Evolutionary conservation across 2,329 filamentous ascomycete species (phyloP), one percentile per base, ranked within the genome.

Genomic region (Venturia asperata): DNA sequence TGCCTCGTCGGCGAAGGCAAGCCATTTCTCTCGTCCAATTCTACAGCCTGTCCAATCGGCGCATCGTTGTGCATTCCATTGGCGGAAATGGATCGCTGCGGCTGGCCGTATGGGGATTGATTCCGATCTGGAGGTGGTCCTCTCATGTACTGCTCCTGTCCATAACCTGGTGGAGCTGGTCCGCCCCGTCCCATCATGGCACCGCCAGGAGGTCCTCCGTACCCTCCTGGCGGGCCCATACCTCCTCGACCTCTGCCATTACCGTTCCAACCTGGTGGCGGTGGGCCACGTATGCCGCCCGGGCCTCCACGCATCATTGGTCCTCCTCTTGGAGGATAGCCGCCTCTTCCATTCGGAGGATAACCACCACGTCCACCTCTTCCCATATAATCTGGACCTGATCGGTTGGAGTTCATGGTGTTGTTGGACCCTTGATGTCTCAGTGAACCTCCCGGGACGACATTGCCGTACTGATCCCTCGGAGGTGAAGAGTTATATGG

Each of bases 21-120:
- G 47, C 82, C 81, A n/a, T 80, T 80, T n/a, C 81, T 80, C 42
- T 87, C 86, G 73, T 92, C 88, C 90, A 95, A 92, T 74, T 94
- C 91, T 64, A 92, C 83, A 2, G 88, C 86, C 71, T 88, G 87
- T 11, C 86, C 86, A 15, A 86, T 78, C 17, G 76, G 7, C n/a
- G 24, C 3, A n/a, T 65, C 64, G 13, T 47, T 37, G 24, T 39
- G 64, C 64, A 43, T 39, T 37, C 47, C 63, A 21, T 80, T 78
- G 4, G 80, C 79, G 1, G 79, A 78, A 63, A 75, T 71, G 43
- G 78, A 74, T 10, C 76, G 75, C 61, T 75, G 76, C 66, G 69
- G 66, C 47, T 66, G 63, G n/a, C 72, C 74, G 66, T 80, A 79
- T 13, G 74, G 75, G 24, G 74, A 74, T 21, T 67, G 68, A 3